Conservation (phyloP, 2,329 filamentous ascomycete species). For the Ceratocystiopsis sp. region DNA sequence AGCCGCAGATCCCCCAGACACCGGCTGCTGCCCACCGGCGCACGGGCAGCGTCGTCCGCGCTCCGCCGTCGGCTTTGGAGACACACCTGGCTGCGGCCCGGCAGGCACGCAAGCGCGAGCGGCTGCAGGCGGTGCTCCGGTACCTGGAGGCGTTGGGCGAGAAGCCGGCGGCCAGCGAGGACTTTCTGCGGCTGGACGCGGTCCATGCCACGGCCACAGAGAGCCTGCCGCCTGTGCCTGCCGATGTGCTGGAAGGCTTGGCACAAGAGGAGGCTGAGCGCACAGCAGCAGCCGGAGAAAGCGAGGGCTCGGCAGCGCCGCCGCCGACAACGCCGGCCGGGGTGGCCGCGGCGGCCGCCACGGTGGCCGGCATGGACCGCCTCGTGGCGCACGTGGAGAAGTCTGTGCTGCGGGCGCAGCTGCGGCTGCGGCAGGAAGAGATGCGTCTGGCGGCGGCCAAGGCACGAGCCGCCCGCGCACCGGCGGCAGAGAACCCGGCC, state of each 20-base stretch:
- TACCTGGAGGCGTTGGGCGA: constrained; percentile 32
- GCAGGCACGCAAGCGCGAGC: constrained; percentile 33
- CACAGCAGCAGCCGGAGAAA: neutral
- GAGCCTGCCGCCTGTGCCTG: constrained; percentile 32
- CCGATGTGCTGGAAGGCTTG: constrained; percentile 32
- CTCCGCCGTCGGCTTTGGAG: constrained; percentile 18
- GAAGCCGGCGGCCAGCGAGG: constrained; percentile 25
- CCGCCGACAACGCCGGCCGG: neutral
- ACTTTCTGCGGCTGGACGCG: constrained; percentile 30
- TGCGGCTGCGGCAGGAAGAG: constrained; percentile 39
- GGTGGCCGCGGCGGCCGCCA: neutral
- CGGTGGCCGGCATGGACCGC: constrained; percentile 19
- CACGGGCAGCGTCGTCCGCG: too few species aligned
- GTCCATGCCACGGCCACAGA: constrained; percentile 26
- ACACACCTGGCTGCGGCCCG: constrained; percentile 34
- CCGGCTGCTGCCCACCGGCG: neutral
- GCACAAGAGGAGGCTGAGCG: constrained; percentile 19
- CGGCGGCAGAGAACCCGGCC: constrained; percentile 8
- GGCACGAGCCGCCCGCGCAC: constrained; percentile 16
- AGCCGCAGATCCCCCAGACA: neutral
- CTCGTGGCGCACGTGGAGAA: constrained; percentile 38
- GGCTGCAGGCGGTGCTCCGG: constrained; percentile 31
- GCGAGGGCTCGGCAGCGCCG: neutral
- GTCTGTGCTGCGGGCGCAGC: constrained; percentile 38
- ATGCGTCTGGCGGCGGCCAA: constrained; percentile 32